These are phyloP conservation scores for Phytopythium montanum DNA, from an alignment of 352 stramenopile species.

Conservation along the genomic window DNA sequence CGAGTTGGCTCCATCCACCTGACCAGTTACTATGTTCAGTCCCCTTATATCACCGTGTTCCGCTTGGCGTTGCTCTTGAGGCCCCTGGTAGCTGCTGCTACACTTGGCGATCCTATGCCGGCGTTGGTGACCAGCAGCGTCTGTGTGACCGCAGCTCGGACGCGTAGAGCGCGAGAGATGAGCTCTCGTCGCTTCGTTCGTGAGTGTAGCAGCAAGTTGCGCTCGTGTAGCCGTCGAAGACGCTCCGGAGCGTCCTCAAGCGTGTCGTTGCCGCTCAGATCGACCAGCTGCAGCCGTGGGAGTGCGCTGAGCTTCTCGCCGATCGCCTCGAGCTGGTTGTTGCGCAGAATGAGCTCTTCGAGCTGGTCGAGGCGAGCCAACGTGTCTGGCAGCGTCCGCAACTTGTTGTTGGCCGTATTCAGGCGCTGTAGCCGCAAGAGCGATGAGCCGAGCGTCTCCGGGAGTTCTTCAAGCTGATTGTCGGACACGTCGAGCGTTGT, in stretches of 20 bases:
- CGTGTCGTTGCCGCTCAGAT: conserved; percentile 36
- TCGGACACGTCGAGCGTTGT: conserved; percentile 32
- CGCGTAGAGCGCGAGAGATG: conserved; percentile 49
- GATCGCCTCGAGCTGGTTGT: conserved; percentile 36
- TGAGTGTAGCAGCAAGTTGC: conserved; percentile 58
- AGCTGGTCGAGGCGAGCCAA: conserved; percentile 28
- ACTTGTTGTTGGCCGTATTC: conserved; percentile 34
- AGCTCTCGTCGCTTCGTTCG: conserved; percentile 58
- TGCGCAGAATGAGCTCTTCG: conserved; percentile 38
- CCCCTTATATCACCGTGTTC: not conserved
- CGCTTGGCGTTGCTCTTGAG: not conserved
- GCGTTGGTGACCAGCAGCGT: conserved; percentile 16
- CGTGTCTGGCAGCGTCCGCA: conserved; percentile 24
- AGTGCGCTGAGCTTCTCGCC: conserved; percentile 25
- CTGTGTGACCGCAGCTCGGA: conserved; percentile 38
- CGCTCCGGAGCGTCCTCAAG: conserved; percentile 37
- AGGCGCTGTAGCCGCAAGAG: conserved; percentile 42
- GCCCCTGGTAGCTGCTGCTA: not conserved
- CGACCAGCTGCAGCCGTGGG: conserved; percentile 30
- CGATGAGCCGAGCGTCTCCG: conserved; percentile 22
- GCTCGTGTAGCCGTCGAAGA: conserved; percentile 56
- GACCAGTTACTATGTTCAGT: not conserved
- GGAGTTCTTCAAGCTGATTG: conserved; percentile 34
- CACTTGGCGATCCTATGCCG: not conserved
- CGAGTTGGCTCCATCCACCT: not conserved